Conservation (phyloP, 768 basidiomycete genomes). For the Boletus subparvulus region DNA sequence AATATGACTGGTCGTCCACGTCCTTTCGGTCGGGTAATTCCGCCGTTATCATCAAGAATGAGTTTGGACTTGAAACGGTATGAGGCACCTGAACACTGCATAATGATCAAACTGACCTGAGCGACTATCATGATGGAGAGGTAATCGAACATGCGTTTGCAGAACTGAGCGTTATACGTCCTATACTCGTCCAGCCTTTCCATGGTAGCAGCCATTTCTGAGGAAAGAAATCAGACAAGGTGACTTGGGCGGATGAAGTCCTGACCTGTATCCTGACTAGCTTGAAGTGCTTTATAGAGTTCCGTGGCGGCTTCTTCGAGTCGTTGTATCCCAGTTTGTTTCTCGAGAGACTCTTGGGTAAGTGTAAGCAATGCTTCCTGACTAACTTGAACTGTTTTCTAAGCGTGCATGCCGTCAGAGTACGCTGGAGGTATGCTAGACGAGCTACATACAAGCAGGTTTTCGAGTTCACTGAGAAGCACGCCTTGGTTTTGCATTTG, state of each 20-base stretch:
- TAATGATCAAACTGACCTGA: slow-evolving; percentile 55
- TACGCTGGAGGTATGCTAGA: background rate
- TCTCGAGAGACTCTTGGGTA: slow-evolving; percentile 88
- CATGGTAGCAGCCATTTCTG: slow-evolving; percentile 97
- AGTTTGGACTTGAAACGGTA: slow-evolving; percentile 54
- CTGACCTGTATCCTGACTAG: slow-evolving; percentile 82
- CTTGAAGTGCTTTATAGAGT: slow-evolving; percentile 93
- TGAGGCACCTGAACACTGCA: slow-evolving; percentile 3
- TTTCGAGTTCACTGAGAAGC: slow-evolving; percentile 81
- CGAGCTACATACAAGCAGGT: slow-evolving; percentile 62
- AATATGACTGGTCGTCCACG: slow-evolving; percentile 48
- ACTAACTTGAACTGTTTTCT: slow-evolving; percentile 97
- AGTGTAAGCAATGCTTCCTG: slow-evolving; percentile 69
- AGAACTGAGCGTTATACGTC: slow-evolving; percentile 89
- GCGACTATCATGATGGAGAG: slow-evolving; percentile 89
- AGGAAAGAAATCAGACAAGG: slow-evolving; percentile 6
- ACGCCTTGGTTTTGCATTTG: slow-evolving; percentile 94
- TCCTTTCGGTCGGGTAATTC: slow-evolving; percentile 46
- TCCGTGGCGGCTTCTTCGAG: slow-evolving; percentile 83
- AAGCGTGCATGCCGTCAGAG: background rate
- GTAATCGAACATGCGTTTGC: slow-evolving; percentile 88
- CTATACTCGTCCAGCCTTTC: slow-evolving; percentile 89
- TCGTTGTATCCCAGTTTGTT: slow-evolving; percentile 65
- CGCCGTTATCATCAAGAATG: slow-evolving; percentile 62
- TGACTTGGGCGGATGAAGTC: background rate